These are phyloP conservation scores for Rhizopus microsporus DNA, from an alignment of 371 early-diverging fungal species.

Conservation along the genomic window DNA sequence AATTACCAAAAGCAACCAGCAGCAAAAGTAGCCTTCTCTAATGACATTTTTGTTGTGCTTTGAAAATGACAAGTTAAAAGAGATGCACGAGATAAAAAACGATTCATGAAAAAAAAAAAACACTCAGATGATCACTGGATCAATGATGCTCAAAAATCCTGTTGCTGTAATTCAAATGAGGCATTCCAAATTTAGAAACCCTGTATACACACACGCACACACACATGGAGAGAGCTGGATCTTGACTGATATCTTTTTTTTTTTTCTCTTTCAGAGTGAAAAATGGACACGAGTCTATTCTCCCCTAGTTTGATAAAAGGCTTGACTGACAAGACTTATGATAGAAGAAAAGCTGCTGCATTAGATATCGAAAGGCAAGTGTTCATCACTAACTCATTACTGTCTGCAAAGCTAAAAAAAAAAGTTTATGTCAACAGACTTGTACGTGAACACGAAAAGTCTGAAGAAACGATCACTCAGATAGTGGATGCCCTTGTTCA, in stretches of 20 bases:
- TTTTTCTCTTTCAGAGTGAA: background rate
- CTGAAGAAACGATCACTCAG: constrained; percentile 54
- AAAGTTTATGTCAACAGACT: constrained; percentile 45
- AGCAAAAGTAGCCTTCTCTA: constrained; percentile 32
- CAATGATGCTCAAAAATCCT: too few species aligned
- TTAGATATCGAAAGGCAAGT: constrained; percentile 81
- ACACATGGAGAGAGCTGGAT: too few species aligned
- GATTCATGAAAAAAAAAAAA: constrained; percentile 1
- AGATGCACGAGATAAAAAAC: constrained; percentile 10
- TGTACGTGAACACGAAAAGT: constrained; percentile 67
- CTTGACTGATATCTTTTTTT: too few species aligned
- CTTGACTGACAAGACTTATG: constrained; percentile 85
- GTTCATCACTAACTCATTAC: background rate
- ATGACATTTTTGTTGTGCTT: background rate
- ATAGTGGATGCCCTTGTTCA: constrained; percentile 73
- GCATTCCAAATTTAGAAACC: too few species aligned
- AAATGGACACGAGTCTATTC: constrained; percentile 34
- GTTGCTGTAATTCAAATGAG: too few species aligned
- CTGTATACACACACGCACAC: too few species aligned
- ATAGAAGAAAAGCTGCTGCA: constrained; percentile 87
- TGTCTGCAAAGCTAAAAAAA: background rate
- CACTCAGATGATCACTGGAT: background rate
- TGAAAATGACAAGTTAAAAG: constrained; percentile 14
- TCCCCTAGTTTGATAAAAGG: constrained; percentile 50
- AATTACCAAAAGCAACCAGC: constrained; percentile 41